A percentile compares a stretch with the other conserved stretches of the same genome.
phyloP scores from a whole-genome alignment of 208 protist species.

The Leishmania mexicana region DNA sequence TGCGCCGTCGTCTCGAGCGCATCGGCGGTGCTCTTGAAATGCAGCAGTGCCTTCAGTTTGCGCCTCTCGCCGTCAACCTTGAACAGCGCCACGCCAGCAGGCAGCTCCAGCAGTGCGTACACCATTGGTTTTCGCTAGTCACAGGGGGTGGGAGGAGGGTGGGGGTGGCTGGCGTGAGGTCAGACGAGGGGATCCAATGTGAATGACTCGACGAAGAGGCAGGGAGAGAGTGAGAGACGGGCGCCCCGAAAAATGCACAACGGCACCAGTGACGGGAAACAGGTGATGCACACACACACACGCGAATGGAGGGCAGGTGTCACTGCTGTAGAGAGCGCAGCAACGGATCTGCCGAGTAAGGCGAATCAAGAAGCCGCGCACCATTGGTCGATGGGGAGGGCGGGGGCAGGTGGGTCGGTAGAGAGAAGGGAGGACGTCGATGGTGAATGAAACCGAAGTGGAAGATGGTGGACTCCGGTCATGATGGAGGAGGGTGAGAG shows the following conservation, averaged over 20 bases:
- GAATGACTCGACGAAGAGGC: not conserved
- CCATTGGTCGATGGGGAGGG: not conserved
- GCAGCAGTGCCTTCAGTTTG: slow-evolving; percentile 94
- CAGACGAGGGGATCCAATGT: not conserved
- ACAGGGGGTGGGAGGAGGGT: not conserved
- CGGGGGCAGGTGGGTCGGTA: not conserved
- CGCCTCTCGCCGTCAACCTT: slow-evolving; percentile 94
- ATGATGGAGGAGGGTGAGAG: not conserved
- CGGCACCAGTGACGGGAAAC: not conserved
- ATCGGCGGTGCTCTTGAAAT: slow-evolving; percentile 96
- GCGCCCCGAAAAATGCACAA: not conserved
- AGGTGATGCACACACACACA: not conserved
- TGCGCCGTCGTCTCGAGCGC: slow-evolving; percentile 97
- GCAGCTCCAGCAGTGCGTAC: slow-evolving; percentile 98
- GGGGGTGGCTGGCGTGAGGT: not conserved
- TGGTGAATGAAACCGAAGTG: slow-evolving; percentile 6
- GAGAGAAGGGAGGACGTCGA: not conserved
- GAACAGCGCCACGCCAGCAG: slow-evolving; percentile 98
- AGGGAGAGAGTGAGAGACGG: not conserved
- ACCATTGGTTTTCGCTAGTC: slow-evolving; percentile 66
- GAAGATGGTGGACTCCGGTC: slow-evolving; percentile 3
- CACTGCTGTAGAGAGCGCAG: slow-evolving; percentile 10
- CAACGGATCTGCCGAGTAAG: slow-evolving; percentile 8
- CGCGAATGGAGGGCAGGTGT: not conserved
- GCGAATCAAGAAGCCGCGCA: not conserved